Evolutionary conservation across 2,329 filamentous ascomycete genomes (phyloP).

Genomic region (Ampelomyces quisqualis): DNA sequence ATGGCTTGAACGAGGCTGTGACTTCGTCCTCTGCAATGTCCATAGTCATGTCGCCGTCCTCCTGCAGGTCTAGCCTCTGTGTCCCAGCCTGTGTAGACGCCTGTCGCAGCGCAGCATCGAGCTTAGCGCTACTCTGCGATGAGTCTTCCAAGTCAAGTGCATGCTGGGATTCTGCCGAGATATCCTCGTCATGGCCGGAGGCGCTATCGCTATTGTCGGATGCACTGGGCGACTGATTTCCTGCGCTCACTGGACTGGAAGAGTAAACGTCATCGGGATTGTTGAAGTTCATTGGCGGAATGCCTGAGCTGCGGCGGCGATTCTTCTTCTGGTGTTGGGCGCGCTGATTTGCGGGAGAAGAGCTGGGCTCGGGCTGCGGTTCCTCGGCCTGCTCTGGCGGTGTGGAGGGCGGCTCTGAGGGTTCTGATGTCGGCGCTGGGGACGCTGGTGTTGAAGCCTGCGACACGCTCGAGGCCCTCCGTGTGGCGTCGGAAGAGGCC

Average conservation of each 20-base stretch:
- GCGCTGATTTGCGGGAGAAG: conserved; percentile 65
- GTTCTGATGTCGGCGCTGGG: conserved; percentile 47
- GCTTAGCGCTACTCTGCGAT: conserved; percentile 67
- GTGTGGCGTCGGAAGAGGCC: conserved; percentile 70
- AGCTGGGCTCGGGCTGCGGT: conserved; percentile 57
- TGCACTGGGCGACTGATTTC: conserved; percentile 44
- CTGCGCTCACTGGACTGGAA: conserved; percentile 74
- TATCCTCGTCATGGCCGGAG: conserved; percentile 67
- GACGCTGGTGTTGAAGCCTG: conserved; percentile 33
- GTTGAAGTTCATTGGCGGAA: conserved; percentile 65
- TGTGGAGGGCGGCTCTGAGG: conserved; percentile 62
- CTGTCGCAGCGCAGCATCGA: conserved; percentile 76
- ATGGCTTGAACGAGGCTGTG: conserved; percentile 72
- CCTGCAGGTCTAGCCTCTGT: conserved; percentile 63
- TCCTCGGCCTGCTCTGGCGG: conserved; percentile 62
- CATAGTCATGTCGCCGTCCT: conserved; percentile 55
- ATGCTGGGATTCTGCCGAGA: conserved; percentile 60
- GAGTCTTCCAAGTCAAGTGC: conserved; percentile 60
- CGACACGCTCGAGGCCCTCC: conserved; percentile 66
- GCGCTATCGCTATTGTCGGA: conserved; percentile 57
- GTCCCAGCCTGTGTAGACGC: conserved; percentile 76
- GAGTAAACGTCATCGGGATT: conserved; percentile 67
- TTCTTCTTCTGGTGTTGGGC: conserved; percentile 63
- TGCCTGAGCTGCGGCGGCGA: conserved; percentile 64
- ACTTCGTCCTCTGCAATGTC: conserved; percentile 64